phyloP scores from a whole-genome alignment of 163 green algal genomes.

The Prototheca stagnorum region DNA sequence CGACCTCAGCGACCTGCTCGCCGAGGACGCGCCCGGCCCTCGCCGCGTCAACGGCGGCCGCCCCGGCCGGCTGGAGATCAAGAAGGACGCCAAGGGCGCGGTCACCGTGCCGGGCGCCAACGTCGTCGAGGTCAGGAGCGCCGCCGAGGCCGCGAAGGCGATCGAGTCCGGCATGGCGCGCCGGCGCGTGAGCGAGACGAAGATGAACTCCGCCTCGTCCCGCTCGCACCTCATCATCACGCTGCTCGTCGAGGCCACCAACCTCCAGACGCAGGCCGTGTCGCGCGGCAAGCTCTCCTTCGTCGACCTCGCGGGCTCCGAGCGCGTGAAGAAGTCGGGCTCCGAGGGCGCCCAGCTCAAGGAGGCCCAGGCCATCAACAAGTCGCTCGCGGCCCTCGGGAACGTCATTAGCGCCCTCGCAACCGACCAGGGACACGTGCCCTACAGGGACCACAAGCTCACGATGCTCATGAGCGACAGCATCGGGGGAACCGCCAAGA shows the following conservation, averaged over 20 bases:
- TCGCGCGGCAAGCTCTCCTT: constrained; percentile 79
- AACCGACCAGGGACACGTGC: constrained; percentile 63
- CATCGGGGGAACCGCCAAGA: constrained; percentile 93
- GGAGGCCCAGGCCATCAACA: constrained; percentile 98
- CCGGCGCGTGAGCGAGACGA: constrained; percentile 25
- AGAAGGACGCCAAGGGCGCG: constrained; percentile 91
- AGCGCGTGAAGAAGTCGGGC: constrained; percentile 90
- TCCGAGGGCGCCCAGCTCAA: constrained; percentile 84
- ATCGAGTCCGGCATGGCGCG: constrained; percentile 45
- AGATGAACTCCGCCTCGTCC: constrained; percentile 93
- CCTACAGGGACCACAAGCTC: constrained; percentile 97
- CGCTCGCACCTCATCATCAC: constrained; percentile 91
- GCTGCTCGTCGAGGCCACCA: constrained; percentile 79
- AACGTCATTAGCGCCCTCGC: constrained; percentile 74
- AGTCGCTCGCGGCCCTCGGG: constrained; percentile 82
- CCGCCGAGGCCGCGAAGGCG: constrained; percentile 43
- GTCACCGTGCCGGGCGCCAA: constrained; percentile 74
- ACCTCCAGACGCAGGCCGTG: constrained; percentile 83
- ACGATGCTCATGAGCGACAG: constrained; percentile 97
- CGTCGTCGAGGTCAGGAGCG: constrained; percentile 44
- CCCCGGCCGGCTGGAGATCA: constrained; percentile 81
- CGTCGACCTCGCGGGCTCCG: constrained; percentile 87
- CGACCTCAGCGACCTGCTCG: constrained; percentile 68
- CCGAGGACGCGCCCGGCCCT: not conserved
- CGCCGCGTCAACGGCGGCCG: not conserved